Conservation (phyloP, 1,139 yeast species). For the Candida glucosophila region DNA sequence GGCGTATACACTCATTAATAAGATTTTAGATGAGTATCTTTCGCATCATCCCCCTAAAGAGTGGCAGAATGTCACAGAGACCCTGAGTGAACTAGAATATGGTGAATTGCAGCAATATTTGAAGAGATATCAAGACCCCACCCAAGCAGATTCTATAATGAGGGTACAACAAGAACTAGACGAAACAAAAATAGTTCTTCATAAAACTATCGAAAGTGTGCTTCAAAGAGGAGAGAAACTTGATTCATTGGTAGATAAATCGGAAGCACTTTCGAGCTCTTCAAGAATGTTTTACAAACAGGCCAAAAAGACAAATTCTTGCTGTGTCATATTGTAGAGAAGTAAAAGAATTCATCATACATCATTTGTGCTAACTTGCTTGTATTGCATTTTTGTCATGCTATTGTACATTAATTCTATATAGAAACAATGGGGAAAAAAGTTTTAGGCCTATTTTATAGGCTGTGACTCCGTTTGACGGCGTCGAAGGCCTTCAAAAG, state of each 20-base stretch:
- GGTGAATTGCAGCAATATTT: slow-evolving; percentile 63
- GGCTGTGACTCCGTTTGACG: slow-evolving; percentile 31
- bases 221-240: slow-evolving; percentile 94
- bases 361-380: no score
- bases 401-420: no score
- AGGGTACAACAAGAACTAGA: slow-evolving; percentile 96
- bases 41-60: slow-evolving; percentile 69
- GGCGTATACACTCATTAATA: slow-evolving; percentile 89
- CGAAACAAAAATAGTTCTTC: slow-evolving; percentile 93
- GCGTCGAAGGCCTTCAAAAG: slow-evolving; percentile 84
- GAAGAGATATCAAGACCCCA: slow-evolving; percentile 87
- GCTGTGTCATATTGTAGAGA: slow-evolving; percentile 79
- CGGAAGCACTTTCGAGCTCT: slow-evolving; percentile 82
- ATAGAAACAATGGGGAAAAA: no score
- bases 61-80: slow-evolving; percentile 53
- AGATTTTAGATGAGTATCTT: slow-evolving; percentile 82
- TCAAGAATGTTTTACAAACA: slow-evolving; percentile 94
- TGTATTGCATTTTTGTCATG: no score
- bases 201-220: slow-evolving; percentile 91
- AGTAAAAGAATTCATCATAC: no score
- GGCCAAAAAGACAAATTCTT: slow-evolving; percentile 94
- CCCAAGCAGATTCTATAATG: slow-evolving; percentile 94
- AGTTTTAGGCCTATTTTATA: no score
- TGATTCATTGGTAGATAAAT: slow-evolving; percentile 88
- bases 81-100: slow-evolving; percentile 42